Evolutionary conservation across 805 yeast genomes (phyloP).

Genomic region (Metschnikowia corniflorae): DNA sequence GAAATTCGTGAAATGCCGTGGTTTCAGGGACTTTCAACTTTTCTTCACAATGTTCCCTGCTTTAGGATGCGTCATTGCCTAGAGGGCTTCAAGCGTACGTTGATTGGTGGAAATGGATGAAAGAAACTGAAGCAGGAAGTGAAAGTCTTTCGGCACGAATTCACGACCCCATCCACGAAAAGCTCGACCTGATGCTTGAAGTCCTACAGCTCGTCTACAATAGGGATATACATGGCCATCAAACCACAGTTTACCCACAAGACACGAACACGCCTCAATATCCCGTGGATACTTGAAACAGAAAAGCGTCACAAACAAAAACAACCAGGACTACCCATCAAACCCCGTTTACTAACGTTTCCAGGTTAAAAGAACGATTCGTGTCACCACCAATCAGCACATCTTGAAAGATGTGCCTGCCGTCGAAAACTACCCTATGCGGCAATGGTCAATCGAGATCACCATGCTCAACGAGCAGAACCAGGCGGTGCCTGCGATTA

Average conservation of each 20-base stretch:
- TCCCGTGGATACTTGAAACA: neutral
- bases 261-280: neutral
- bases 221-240: neutral
- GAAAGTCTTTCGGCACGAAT: too few relatives aligned
- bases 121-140: too few relatives aligned
- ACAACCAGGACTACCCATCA: too few relatives aligned
- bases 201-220: neutral
- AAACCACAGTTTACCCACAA: neutral
- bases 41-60: too few relatives aligned
- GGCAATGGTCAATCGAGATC: slow-evolving; percentile 86
- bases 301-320: neutral
- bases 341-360: slow-evolving; percentile 13
- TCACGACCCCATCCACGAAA: too few relatives aligned
- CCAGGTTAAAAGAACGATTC: slow-evolving; percentile 76
- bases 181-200: neutral
- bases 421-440: slow-evolving; percentile 89
- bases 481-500: slow-evolving; percentile 75
- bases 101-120: too few relatives aligned
- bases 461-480: slow-evolving; percentile 75
- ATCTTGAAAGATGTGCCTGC: slow-evolving; percentile 77
- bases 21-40: too few relatives aligned
- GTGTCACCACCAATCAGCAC: slow-evolving; percentile 83
- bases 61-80: too few relatives aligned
- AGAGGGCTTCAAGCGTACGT: too few relatives aligned
- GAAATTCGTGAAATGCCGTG: too few relatives aligned